Percentiles rank a stretch among this genome's conserved stretches.
These are phyloP conservation scores for Suhomyces chickasaworum DNA, from an alignment of 1,139 yeast species.

Conservation along the genomic window DNA sequence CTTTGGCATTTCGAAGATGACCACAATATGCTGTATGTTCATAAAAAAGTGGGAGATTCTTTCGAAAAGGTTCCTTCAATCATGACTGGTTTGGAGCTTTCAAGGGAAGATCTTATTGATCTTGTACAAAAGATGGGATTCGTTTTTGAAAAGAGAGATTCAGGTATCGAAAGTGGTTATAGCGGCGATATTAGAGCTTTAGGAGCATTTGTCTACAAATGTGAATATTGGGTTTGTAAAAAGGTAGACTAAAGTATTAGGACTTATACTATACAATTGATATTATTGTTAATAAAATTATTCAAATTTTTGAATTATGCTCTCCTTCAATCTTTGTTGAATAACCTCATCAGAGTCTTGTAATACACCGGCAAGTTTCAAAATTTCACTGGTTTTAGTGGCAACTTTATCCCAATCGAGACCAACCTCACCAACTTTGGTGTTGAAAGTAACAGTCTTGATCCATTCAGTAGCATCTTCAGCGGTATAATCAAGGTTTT, in stretches of 20 bases:
- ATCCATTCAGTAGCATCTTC: slow-evolving; percentile 83
- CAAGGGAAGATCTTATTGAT: slow-evolving; percentile 58
- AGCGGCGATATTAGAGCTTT: slow-evolving; percentile 55
- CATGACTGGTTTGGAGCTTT: slow-evolving; percentile 62
- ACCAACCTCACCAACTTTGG: slow-evolving; percentile 39
- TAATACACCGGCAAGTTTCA: slow-evolving; percentile 63
- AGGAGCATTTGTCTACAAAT: slow-evolving; percentile 61
- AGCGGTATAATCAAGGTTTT: slow-evolving; percentile 70
- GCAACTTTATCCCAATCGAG: slow-evolving; percentile 57
- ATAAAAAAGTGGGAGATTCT: slow-evolving; percentile 28
- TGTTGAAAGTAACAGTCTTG: slow-evolving; percentile 67
- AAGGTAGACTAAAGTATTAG: slow-evolving; percentile 20
- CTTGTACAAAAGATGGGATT: slow-evolving; percentile 59
- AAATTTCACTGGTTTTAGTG: slow-evolving; percentile 58
- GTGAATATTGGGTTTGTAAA: slow-evolving; percentile 73
- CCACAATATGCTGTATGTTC: slow-evolving; percentile 26
- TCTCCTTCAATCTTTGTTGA: slow-evolving; percentile 31
- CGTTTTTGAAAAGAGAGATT: slow-evolving; percentile 45
- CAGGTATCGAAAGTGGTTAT: slow-evolving; percentile 53
- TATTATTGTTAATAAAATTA: neutral
- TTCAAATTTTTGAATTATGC: slow-evolving; percentile 21
- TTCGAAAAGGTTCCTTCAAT: slow-evolving; percentile 33
- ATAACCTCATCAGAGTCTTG: slow-evolving; percentile 38
- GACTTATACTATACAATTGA: neutral
- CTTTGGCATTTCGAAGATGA: slow-evolving; percentile 83